Conservation (phyloP, 2,329 filamentous ascomycete species). For the Aschersonia sp. region DNA sequence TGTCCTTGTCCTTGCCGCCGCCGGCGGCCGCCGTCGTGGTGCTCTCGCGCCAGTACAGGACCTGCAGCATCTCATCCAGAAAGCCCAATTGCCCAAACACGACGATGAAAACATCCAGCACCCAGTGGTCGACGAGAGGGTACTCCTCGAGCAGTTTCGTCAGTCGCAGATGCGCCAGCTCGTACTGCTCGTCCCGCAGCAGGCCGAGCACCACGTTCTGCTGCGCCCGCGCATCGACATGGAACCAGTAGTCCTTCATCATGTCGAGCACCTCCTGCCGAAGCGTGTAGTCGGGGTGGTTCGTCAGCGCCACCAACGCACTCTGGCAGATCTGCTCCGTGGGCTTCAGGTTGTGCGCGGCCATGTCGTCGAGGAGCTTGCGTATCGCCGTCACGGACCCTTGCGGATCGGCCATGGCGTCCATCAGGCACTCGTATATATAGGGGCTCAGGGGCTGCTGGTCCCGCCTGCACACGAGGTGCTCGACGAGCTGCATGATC, state of each 20-base stretch:
- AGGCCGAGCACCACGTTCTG: constrained; percentile 59
- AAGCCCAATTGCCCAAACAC: constrained; percentile 58
- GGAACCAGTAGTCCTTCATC: constrained; percentile 57
- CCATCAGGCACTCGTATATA: constrained; percentile 62
- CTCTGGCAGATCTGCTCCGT: constrained; percentile 58
- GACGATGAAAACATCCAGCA: constrained; percentile 66
- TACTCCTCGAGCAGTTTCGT: constrained; percentile 48
- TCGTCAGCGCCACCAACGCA: constrained; percentile 55
- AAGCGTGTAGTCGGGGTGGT: constrained; percentile 75
- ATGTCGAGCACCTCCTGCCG: constrained; percentile 56
- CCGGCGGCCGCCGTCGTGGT: constrained; percentile 4
- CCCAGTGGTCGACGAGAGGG: constrained; percentile 49
- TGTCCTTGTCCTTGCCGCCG: constrained; percentile 20
- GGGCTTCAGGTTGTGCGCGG: constrained; percentile 39
- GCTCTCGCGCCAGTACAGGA: constrained; percentile 44
- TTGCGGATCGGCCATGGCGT: constrained; percentile 50
- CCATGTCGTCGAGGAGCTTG: constrained; percentile 60
- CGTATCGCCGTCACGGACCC: constrained; percentile 54
- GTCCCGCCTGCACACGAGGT: constrained; percentile 40
- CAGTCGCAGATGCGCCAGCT: constrained; percentile 60
- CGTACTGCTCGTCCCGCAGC: constrained; percentile 68
- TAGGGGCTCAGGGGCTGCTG: constrained; percentile 36
- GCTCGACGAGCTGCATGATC: constrained; percentile 33
- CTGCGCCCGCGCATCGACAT: constrained; percentile 38
- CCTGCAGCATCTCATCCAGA: constrained; percentile 58